A percentile compares a stretch with the other conserved stretches of the same genome.
phyloP scores from a whole-genome alignment of 495 filamentous ascomycete genomes.

The Lophiostoma macrostomum region DNA sequence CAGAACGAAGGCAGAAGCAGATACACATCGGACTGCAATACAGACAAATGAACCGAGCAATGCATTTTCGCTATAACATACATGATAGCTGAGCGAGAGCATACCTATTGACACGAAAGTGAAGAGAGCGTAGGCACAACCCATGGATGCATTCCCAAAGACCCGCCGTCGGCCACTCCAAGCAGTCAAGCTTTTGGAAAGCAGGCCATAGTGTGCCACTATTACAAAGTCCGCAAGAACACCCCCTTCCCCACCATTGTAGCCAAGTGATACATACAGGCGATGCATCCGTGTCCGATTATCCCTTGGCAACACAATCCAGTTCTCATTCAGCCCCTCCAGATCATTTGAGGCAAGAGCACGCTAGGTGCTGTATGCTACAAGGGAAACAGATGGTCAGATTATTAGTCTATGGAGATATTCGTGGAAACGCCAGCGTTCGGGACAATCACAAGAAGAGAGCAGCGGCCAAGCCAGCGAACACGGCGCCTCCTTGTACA shows the following conservation, averaged over 20 bases:
- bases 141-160: slow-evolving; percentile 22
- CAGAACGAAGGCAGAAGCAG: neutral
- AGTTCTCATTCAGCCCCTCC: slow-evolving; percentile 9
- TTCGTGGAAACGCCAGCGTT: slow-evolving; percentile 32
- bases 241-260: slow-evolving; percentile 13
- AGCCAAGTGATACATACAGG: slow-evolving; percentile 33
- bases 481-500: slow-evolving; percentile 28
- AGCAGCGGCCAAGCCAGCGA: slow-evolving; percentile 40
- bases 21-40: neutral
- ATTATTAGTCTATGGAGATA: slow-evolving; percentile 38
- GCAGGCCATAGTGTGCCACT: slow-evolving; percentile 15
- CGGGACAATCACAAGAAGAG: slow-evolving; percentile 38
- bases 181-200: slow-evolving; percentile 16
- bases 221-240: slow-evolving; percentile 32
- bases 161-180: slow-evolving; percentile 1
- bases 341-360: slow-evolving; percentile 15
- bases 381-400: slow-evolving; percentile 31
- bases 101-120: slow-evolving; percentile 33
- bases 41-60: slow-evolving; percentile 12
- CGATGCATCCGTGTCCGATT: slow-evolving; percentile 29
- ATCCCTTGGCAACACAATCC: slow-evolving; percentile 7
- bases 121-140: slow-evolving; percentile 21
- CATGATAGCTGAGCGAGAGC: slow-evolving; percentile 22
- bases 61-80: slow-evolving; percentile 32
- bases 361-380: slow-evolving; percentile 27